Base-by-base conservation (phyloP, 192 early-diverging fungal species). In the Radiomyces spectabilis region DNA sequence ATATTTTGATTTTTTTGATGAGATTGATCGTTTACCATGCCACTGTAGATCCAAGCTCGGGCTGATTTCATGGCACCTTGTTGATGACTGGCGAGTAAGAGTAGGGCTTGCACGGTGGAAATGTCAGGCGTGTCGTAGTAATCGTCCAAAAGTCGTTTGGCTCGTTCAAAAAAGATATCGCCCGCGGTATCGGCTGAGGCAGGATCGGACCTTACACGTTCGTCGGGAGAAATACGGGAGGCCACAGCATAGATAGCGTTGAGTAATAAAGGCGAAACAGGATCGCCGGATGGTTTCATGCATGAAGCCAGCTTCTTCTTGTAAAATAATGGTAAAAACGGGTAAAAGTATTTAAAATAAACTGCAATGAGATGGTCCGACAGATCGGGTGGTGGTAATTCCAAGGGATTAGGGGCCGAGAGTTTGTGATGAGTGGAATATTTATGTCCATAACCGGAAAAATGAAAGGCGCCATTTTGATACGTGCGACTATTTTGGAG, bases 21-120 rank as follows among this genome's bases (percentile, higher is more conserved):
- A n/a, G n/a, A n/a, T n/a, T n/a, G n/a, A n/a, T n/a, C n/a, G n/a
- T n/a, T n/a, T n/a, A 69, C 67, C 82, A 88, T 82, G 13, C 88
- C 88, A 50, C 72, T 72, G 59, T 85, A 82, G 26, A 88, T 62
- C 88, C 88, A 90, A 47, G 81, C 72, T 34, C 78, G 68, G 13
- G 83, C 81, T 40, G 85, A 58, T 43, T 73, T 81, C 67, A 79
- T 79, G 15, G 73, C 75, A 29, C 84, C 85, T 63, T 85, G 82
- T 53, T 83, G 80, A 61, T 87, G 80, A 26, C 68, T 71, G 5
- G 80, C 65, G 69, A 88, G 71, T 29, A 90, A 62, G 47, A 90
- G 47, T 46, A 90, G 65, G 0, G 85, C 78, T 26, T 85, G 81
- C 21, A 84, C 72, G 5, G 79, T 78, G 8, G 81, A 82, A 48